A percentile compares a stretch with the other conserved stretches of the same genome.
Evolutionary conservation across 306 rosid species (phyloP).

Genomic region (Mimosa pudica): DNA sequence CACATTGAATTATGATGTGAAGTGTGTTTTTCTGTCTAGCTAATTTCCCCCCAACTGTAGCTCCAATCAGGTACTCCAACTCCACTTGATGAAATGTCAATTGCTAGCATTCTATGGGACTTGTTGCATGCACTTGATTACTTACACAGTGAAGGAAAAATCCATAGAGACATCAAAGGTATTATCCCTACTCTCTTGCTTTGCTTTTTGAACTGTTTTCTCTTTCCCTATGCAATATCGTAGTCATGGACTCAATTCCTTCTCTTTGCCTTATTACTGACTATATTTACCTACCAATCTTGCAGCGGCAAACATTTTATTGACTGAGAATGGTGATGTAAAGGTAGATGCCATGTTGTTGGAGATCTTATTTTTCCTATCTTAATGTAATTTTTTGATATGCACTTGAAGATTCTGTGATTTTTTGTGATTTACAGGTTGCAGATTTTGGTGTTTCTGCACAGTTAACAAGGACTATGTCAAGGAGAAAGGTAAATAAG

Average conservation of each 20-base stretch:
- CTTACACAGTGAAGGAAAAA: slow-evolving; percentile 92
- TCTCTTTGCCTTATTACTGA: slow-evolving; percentile 34
- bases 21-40: slow-evolving; percentile 23
- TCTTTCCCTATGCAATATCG: slow-evolving; percentile 18
- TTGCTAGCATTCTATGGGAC: slow-evolving; percentile 92
- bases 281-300: slow-evolving; percentile 38
- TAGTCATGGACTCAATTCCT: slow-evolving; percentile 27
- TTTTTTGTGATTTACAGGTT: slow-evolving; percentile 61
- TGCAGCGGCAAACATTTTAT: slow-evolving; percentile 98
- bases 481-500: slow-evolving; percentile 89
- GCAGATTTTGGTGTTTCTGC: slow-evolving; percentile 99
- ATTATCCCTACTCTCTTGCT: slow-evolving; percentile 23
- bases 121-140: slow-evolving; percentile 95
- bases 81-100: slow-evolving; percentile 95
- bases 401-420: slow-evolving; percentile 39
- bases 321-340: slow-evolving; percentile 93
- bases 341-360: slow-evolving; percentile 61
- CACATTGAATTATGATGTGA: slow-evolving; percentile 6
- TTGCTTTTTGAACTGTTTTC: slow-evolving; percentile 25
- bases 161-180: slow-evolving; percentile 99
- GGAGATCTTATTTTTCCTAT: slow-evolving; percentile 20
- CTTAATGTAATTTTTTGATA: slow-evolving; percentile 17
- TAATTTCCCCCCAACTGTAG: slow-evolving; percentile 55
- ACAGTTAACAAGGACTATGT: slow-evolving; percentile 93
- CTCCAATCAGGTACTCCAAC: slow-evolving; percentile 91